phyloP scores from a whole-genome alignment of 2,329 filamentous ascomycete genomes.

The Mycosphaerella arachidis region DNA sequence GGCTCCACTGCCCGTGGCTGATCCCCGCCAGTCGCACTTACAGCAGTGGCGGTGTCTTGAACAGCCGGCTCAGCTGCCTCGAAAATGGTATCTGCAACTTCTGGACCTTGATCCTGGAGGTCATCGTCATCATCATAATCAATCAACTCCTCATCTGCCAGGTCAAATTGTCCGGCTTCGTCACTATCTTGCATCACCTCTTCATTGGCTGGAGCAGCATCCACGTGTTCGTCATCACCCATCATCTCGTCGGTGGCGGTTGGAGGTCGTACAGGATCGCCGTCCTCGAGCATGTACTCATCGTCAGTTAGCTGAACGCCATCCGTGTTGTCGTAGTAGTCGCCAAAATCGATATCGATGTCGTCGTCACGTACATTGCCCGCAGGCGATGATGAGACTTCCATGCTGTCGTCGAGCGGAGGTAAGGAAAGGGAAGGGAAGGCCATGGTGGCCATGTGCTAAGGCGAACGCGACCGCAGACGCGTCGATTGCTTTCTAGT shows the following conservation, averaged over 20 bases:
- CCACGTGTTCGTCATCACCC: conserved; percentile 26
- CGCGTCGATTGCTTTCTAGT: background rate
- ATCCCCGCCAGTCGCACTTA: conserved; percentile 2
- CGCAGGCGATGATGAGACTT: conserved; percentile 49
- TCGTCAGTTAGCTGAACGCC: conserved; percentile 40
- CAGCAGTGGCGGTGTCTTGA: conserved; percentile 4
- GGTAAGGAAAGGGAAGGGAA: conserved; percentile 25
- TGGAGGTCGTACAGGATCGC: conserved; percentile 38
- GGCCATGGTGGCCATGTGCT: conserved; percentile 23
- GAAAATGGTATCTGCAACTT: conserved; percentile 2
- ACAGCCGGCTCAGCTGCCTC: background rate
- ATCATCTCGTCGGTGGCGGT: conserved; percentile 33
- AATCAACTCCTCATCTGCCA: conserved; percentile 35
- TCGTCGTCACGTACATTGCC: conserved; percentile 45
- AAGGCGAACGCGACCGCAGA: conserved; percentile 9
- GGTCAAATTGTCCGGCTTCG: conserved; percentile 3
- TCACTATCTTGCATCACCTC: conserved; percentile 31
- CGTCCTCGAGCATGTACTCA: conserved; percentile 55
- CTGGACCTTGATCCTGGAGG: conserved; percentile 3
- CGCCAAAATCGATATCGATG: conserved; percentile 58
- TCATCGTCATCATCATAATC: conserved; percentile 35
- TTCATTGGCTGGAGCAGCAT: conserved; percentile 24
- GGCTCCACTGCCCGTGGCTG: conserved; percentile 7
- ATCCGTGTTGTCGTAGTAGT: conserved; percentile 38
- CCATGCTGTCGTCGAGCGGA: conserved; percentile 49